Evolutionary conservation across 2,329 filamentous ascomycete species (phyloP), one percentile per base, ranked within the genome.

Genomic region (Amphichorda felina): DNA sequence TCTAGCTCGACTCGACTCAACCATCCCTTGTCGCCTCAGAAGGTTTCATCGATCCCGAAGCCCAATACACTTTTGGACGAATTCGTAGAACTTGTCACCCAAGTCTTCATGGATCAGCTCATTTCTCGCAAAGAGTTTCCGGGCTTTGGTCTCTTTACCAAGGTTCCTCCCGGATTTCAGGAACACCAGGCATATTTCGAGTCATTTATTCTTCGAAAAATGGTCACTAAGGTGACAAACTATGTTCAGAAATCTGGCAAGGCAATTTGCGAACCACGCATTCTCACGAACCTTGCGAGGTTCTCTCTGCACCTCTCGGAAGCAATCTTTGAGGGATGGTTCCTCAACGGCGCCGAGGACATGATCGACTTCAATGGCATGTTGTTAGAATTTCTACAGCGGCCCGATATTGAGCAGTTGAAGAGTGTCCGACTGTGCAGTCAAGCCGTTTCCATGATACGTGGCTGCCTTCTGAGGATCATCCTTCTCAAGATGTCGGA

Each of bases 131-230:
- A 94, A 52, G 91, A 98, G 36, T 98, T 96, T 50, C 69, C 80
- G 3, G 89, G 91, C 0, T 82, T 98, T 36, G 79, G 81, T 0
- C 61, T 98, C 8, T 94, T 85, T 49, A 64, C 84, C 36, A 94
- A 91, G 53, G 82, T 89, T 0, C 91, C 93, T 2, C 86, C 91
- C 1, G 88, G 89, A 0, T 94, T 94, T 49, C 76, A 89, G 45
- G 91, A 96, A 51, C 87, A 96, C 46, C 88, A 95, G 49, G 86
- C 87, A 0, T 94, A 88, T 53, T 95, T 98, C 45, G 86, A 94
- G 51, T 94, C 91, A 0, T 95, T 88, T 50, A 64, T 96, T 3
- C 63, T 96, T 15, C 75, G 79, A 19, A 81, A 80, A 43, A 77
- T 83, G 0, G 71, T 95, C 31, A 70, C 76, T 3, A 75, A 82